Percentiles rank a stretch among this genome's conserved stretches.
phyloP scores from a whole-genome alignment of 306 rosid species.

The Calophaca sinica region DNA sequence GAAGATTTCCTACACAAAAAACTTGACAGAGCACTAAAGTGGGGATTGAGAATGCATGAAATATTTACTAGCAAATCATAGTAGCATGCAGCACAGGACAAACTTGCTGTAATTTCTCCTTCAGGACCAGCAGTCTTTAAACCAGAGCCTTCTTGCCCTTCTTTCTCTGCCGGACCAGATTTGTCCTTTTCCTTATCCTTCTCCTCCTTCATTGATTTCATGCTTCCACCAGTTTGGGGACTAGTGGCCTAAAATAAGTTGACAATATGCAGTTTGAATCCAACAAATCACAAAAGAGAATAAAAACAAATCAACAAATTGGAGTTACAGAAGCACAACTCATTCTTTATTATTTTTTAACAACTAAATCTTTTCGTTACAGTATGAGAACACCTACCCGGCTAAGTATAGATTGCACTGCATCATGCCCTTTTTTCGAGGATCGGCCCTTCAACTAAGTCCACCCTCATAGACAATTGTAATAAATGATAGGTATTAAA shows the following conservation, averaged over 20 bases:
- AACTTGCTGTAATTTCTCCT: conserved; percentile 99
- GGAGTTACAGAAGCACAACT: conserved; percentile 12
- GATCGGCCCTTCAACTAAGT: conserved; percentile 75
- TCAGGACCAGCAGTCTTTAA: conserved; percentile 95
- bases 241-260: conserved; percentile 70
- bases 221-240: conserved; percentile 93
- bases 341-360: neutral
- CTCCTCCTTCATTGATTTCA: conserved; percentile 90
- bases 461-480: no score
- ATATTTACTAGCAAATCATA: conserved; percentile 19
- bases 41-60: neutral
- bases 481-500: no score
- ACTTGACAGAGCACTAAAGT: neutral
- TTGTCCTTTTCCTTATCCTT: conserved; percentile 66
- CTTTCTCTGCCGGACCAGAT: conserved; percentile 82
- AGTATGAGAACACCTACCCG: conserved; percentile 64
- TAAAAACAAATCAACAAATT: conserved; percentile 2
- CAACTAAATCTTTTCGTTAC: neutral
- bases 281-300: conserved; percentile 26
- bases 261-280: conserved; percentile 35
- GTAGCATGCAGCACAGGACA: conserved; percentile 31
- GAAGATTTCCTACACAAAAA: conserved; percentile 4
- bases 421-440: conserved; percentile 81
- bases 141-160: conserved; percentile 81
- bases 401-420: conserved; percentile 75